phyloP scores from a whole-genome alignment of 768 basidiomycete species.

The Epithele typhae region DNA sequence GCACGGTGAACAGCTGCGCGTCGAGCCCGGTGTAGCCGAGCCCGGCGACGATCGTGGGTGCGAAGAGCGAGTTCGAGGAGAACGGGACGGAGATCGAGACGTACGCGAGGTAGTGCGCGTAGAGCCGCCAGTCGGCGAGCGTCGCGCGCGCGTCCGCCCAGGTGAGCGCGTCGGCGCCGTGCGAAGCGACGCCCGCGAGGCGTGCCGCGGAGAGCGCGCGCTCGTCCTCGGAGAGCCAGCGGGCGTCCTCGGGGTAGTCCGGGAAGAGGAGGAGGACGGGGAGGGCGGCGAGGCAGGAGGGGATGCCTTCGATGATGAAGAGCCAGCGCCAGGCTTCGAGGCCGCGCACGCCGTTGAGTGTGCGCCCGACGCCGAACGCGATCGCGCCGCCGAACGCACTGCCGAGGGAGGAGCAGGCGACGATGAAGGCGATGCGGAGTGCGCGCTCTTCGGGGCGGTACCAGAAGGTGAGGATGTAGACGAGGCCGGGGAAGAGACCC shows the following conservation, averaged over 20 bases:
- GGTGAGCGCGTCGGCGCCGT: slow-evolving; percentile 31
- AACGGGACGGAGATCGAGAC: slow-evolving; percentile 42
- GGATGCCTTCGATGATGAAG: slow-evolving; percentile 44
- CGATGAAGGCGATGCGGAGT: slow-evolving; percentile 26
- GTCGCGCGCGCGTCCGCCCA: slow-evolving; percentile 35
- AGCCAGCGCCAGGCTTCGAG: slow-evolving; percentile 29
- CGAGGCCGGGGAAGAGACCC: slow-evolving; percentile 38
- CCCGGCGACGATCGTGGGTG: slow-evolving; percentile 64
- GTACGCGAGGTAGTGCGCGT: slow-evolving; percentile 37
- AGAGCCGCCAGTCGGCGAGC: slow-evolving; percentile 34
- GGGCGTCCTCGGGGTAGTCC: slow-evolving; percentile 46
- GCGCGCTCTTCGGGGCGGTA: slow-evolving; percentile 32
- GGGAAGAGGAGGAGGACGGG: slow-evolving; percentile 33
- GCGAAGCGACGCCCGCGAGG: slow-evolving; percentile 34
- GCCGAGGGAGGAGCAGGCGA: slow-evolving; percentile 27
- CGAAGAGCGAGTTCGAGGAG: slow-evolving; percentile 48
- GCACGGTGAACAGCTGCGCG: slow-evolving; percentile 62
- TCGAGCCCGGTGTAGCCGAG: slow-evolving; percentile 51
- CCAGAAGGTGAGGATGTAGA: slow-evolving; percentile 43
- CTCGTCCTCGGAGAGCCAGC: slow-evolving; percentile 42
- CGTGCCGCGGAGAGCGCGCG: slow-evolving; percentile 35
- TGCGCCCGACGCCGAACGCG: slow-evolving; percentile 26
- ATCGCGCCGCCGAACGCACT: slow-evolving; percentile 31
- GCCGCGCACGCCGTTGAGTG: slow-evolving; percentile 24
- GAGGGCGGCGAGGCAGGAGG: slow-evolving; percentile 36